Evolutionary conservation across 805 yeast genomes (phyloP), one percentile per base, ranked within the genome.

Genomic region (Lipomyces mesembrius): DNA sequence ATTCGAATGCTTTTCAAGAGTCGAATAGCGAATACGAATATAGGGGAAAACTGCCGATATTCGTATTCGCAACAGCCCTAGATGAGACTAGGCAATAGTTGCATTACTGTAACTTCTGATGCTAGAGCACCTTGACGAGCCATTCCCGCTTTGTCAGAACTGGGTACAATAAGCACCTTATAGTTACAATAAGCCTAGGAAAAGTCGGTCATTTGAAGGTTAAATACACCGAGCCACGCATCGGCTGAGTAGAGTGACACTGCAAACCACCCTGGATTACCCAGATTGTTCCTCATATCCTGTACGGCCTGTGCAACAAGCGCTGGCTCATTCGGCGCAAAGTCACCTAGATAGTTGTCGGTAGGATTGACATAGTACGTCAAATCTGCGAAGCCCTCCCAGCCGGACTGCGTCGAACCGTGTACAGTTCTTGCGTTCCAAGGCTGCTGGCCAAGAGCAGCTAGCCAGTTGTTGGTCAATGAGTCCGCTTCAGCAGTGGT

Each of bases 191-290:
- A 22, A 27, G 17, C 20, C 55, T 52, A 52, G 29, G 55, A 11
- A 52, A 52, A 52, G 55, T 52, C 55, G 14, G 55, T 52, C 55
- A 52, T 52, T 17, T 52, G 55, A 22, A 52, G 29, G 55, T 52
- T 52, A 52, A 52, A 52, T 27, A 52, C 55, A 52, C 55, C 55
- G 29, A 52, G 55, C 55, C 55, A 52, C 12, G 55, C 55, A 2
- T 52, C 55, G 27, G 22, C 22, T 11, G 55, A 52, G 55, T 52
- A 52, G 17, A 52, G 55, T 17, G 55, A 52, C 4, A 52, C 55
- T 17, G 55, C 55, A 52, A 52, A 52, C 55, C 55, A 52, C 29
- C 55, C 55, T 52, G 55, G 55, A 52, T 52, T 52, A 22, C 55
- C 55, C 14, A 52, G 29, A 14, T 52, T 52, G 55, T 52, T 52